Evolutionary conservation across 2,329 filamentous ascomycete species (phyloP), one percentile per base, ranked within the genome.

Genomic region (Cryphonectria naterciae): DNA sequence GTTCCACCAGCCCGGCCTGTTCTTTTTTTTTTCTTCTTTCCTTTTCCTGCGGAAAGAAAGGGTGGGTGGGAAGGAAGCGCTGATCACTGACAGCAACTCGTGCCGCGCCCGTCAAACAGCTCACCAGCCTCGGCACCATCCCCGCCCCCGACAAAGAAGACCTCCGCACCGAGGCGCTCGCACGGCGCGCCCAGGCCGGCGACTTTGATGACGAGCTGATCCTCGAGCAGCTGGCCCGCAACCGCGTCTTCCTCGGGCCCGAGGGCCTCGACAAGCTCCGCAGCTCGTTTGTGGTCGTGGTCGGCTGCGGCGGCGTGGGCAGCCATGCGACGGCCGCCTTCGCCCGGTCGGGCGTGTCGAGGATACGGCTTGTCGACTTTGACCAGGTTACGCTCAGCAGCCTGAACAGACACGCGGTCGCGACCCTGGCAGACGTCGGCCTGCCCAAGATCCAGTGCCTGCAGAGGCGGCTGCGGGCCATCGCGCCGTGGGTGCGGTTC

Each of bases 341-440:
- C 41, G 92, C 94, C 6, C 91, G 96, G 41, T 97, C 95, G 0
- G 96, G 96, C 43, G 94, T 97, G 60, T 91, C 92, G n/a, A 91
- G 90, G 76, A 86, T 99, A 68, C 91, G 96, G 0, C 87, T 99
- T 52, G 90, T 99, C 75, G 96, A 99, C 81, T 99, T 99, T 79
- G 96, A 99, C 80, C 96, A 99, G 85, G 95, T 99, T 46, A 97
- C 95, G 0, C 85, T 99, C 61, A 97, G 93, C 74, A 97, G 94
- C 3, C 84, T 99, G 68, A 99, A 99, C 80, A 87, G 96, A n/a
- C 96, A 99, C 81, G 94, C 96, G 11, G 92, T 99, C 1, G 96
- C 96, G 6, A 98, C 95, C 0, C 85, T 98, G 8, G 93, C 94
- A 22, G 96, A 99, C 77, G 96, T 99, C 1, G 96, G 96, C 35